Evolutionary conservation across 2,329 filamentous ascomycete genomes (phyloP), one percentile per base, ranked within the genome.

Genomic region (Penicillium palitans): DNA sequence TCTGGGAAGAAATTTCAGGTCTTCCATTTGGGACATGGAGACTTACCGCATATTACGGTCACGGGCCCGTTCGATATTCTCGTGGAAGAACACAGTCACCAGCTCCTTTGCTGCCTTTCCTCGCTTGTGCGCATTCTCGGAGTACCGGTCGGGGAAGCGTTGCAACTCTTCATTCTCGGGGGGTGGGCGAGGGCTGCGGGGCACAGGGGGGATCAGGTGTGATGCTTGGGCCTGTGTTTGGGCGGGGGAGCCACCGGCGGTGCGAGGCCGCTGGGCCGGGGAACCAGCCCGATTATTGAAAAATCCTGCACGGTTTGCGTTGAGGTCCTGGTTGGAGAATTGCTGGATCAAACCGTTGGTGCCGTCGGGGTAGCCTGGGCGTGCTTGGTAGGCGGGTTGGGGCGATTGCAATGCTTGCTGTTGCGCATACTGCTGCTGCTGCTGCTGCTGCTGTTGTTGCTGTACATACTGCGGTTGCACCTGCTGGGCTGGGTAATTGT

Each of bases 281-380:
- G 90, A 88, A 33, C 84, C 82, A 37, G 91, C 85, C 59, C 85
- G 83, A 64, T 82, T 56, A 19, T 56, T 85, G 72, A 92, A 93
- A 49, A 87, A 86, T 60, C 86, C 87, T 31, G 83, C 83, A 65
- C 91, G 85, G 60, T 87, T 87, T 44, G 85, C 87, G 45, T 90
- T 89, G 41, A 98, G 84, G 75, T 97, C 96, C 81, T 98, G 93
- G 77, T 97, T 92, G 58, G 93, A 96, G 76, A 98, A 96, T 75
- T 99, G 95, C 74, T 97, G 91, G 60, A 93, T 92, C 46, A 98
- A 84, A 31, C 92, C 93, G 69, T 91, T 95, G 68, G 93, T 96
- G 66, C 89, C 90, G 72, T 97, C 92, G 72, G 80, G 84, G 79
- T 82, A 83, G 39, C 73, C 78, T 69, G 76, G 76, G 63, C 79